Evolutionary conservation across 371 early-diverging fungal genomes (phyloP), one percentile per base, ranked within the genome.

Genomic region (Rhizomucor miehei): DNA sequence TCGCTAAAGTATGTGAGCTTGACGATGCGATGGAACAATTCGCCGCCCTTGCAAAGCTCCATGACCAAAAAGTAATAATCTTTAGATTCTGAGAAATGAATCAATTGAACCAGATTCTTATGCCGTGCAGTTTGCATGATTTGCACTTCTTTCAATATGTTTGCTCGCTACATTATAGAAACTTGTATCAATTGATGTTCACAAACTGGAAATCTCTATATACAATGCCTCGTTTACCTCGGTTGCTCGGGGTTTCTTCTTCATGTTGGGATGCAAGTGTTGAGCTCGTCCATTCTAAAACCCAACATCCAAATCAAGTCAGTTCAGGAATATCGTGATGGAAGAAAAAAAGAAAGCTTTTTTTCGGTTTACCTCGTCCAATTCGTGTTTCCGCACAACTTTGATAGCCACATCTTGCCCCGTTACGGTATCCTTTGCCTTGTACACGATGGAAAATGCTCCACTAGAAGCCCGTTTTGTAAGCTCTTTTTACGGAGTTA

Each of bases 31-130:
- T 92, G 88, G 57, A 92, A 94, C 35, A 94, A 73, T 66, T 94
- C 95, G 45, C 95, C 95, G 36, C 92, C 93, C 41, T 79, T 70
- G 43, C 89, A 89, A 34, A 89, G 79, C 65, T 95, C 97, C 68
- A 95, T 78, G 5, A 93, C 78, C 16, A 96, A 63, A 60, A 88
- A 91, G 68, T 88, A 92, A 52, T 74, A 65, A 20, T 82, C 83
- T 3, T 66, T 67, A 2, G 84, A 77, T 66, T 89, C 89, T 29
- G 78, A 75, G 50, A 86, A 84, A 23, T 87, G 87, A 16, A 85
- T 70, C 24, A 95, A 79, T 46, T 73, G 73, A 49, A 94, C 82
- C 50, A 98, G 88, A 55, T 92, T 90, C 20, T 81, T 78, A 61
- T 95, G 94, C 35, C 74, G 74, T 50, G 95, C 70, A 44, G 81